Percentiles rank a stretch among this genome's conserved stretches.
Conservation (phyloP, 805 yeast species). For the Candida xiaguanensis region DNA sequence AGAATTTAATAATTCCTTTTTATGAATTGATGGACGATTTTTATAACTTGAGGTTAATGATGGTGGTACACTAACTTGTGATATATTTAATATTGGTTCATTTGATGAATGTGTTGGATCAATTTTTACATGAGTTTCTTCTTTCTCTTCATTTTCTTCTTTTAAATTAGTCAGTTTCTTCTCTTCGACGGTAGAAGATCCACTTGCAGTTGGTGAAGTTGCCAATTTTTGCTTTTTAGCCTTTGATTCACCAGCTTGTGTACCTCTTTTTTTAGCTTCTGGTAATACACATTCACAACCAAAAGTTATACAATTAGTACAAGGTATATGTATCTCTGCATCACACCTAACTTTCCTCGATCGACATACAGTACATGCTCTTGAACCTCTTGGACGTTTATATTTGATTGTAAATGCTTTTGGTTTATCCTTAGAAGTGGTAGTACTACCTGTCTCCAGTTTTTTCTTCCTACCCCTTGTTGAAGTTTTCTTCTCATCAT, state of each 20-base stretch:
- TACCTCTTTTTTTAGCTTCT: constrained; percentile 47
- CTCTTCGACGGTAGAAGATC: background rate
- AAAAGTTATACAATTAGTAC: constrained; percentile 62
- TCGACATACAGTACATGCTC: constrained; percentile 78
- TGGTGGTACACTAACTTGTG: constrained; percentile 41
- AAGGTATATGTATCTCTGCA: constrained; percentile 50
- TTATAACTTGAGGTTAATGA: constrained; percentile 40
- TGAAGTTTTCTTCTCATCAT: background rate
- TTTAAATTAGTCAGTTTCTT: background rate
- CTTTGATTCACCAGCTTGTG: constrained; percentile 13
- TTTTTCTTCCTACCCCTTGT: background rate
- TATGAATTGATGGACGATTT: constrained; percentile 36
- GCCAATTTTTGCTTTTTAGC: constrained; percentile 3
- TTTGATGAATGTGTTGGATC: constrained; percentile 9
- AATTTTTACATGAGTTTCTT: background rate
- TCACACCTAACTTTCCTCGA: constrained; percentile 79
- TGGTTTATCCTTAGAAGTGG: constrained; percentile 22
- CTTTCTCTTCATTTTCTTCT: background rate
- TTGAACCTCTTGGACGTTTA: constrained; percentile 57
- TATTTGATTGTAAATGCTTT: constrained; percentile 45
- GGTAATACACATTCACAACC: constrained; percentile 71
- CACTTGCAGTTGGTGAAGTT: background rate
- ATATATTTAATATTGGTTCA: constrained; percentile 41
- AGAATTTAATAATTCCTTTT: constrained; percentile 24
- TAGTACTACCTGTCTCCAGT: background rate